Evolutionary conservation across 768 basidiomycete species (phyloP), one percentile per base, ranked within the genome.

Genomic region (Dioszegia aurantiaca): DNA sequence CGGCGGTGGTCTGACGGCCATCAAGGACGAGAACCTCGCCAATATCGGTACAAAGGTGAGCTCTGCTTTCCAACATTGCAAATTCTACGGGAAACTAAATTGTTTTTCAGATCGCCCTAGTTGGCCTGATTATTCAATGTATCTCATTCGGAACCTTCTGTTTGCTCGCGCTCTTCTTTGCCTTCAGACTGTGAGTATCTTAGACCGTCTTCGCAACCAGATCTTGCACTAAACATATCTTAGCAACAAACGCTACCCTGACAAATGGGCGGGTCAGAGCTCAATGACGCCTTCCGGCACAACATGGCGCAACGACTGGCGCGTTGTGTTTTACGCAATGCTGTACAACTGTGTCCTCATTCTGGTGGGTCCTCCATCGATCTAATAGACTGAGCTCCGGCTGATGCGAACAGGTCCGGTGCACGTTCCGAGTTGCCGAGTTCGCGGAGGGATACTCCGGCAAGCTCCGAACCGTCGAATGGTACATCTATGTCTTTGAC

Each of bases 401-500:
- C 33, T 33, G 33, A 33, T 14, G 46, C 33, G 36, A 0, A 23
- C 31, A 74, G 68, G 80, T 86, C 61, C 86, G 87, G 55, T 87
- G 84, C 37, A 73, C 80, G 1, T 89, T 84, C 77, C 81, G 83
- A 60, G 64, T 77, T 16, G 78, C 81, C 17, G 87, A 89, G 63
- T 79, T 84, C 27, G 81, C 83, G 2, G 77, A 86, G 72, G 87
- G 87, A n/a, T 87, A 61, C 71, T 58, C 73, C 23, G 85, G 85
- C 2, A 77, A 78, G 36, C 79, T 88, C 19, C 80, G 83, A 5
- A 84, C 80, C 1, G 81, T 80, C 3, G 86, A 88, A 70, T 73
- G 68, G 2, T 83, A 80, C 63, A 87, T 89, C 72, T 89, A 87
- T 68, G 82, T 77, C 1, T 78, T 88, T 37, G 84, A 89, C 70